These are phyloP conservation scores for Debaryomyces sp. DNA, from an alignment of 1,139 yeast species.

Conservation along the genomic window DNA sequence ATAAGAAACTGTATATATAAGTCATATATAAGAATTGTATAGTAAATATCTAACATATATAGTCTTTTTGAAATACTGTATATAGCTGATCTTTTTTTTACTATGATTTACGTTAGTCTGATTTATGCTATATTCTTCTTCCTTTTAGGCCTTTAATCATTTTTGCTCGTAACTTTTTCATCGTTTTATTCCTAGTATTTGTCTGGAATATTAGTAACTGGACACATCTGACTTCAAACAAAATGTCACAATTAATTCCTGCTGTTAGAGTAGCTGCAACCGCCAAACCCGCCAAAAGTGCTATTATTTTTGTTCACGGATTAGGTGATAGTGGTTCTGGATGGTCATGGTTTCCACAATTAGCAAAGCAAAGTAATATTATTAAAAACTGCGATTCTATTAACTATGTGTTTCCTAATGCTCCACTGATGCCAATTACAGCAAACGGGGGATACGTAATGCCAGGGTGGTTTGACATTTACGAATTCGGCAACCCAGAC, in stretches of 20 bases:
- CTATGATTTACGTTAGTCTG: not conserved
- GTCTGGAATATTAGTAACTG: not conserved
- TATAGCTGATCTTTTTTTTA: not conserved
- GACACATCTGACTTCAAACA: not conserved
- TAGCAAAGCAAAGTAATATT: slow-evolving; percentile 42
- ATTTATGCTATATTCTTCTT: not conserved
- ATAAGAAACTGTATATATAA: not conserved
- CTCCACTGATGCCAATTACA: slow-evolving; percentile 73
- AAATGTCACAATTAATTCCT: slow-evolving; percentile 16
- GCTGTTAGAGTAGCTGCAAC: slow-evolving; percentile 27
- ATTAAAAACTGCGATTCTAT: slow-evolving; percentile 57
- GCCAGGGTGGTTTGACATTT: slow-evolving; percentile 91
- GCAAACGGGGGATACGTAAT: slow-evolving; percentile 65
- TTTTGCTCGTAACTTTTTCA: not conserved
- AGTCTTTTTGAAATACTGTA: not conserved
- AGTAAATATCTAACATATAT: not conserved
- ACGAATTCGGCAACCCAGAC: slow-evolving; percentile 51
- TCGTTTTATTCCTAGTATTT: not conserved
- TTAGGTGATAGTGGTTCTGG: slow-evolving; percentile 91
- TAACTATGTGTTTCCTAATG: slow-evolving; percentile 85
- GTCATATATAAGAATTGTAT: not conserved
- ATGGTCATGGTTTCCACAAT: slow-evolving; percentile 76
- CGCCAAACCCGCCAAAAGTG: slow-evolving; percentile 41
- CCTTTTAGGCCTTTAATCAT: not conserved
- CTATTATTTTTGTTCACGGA: slow-evolving; percentile 85